Evolutionary conservation across 257 asterid genomes (phyloP), one percentile per base, ranked within the genome.

Genomic region (Salvia hispanica): DNA sequence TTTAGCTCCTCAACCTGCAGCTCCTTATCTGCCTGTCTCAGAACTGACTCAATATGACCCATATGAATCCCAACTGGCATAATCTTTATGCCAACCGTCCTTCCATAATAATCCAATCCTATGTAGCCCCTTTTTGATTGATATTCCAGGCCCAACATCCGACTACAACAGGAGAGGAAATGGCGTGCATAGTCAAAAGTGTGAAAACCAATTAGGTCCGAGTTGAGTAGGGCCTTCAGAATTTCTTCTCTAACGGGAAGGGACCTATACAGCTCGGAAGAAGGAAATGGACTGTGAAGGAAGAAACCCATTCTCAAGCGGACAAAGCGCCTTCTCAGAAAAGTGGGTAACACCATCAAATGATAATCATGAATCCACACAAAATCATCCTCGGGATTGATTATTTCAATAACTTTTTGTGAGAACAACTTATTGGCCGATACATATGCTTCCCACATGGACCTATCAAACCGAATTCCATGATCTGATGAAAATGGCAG

Each of bases 1-100:
- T 78, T 85, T 58, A 91, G 80, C 82, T 86, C 92, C 69, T 82
- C 89, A 58, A 79, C 87, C 65, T 69, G 85, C 54, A 76, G 80
- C 77, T 88, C 96, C 74, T 86, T 86, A 72, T 83, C 86, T 5
- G 88, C 82, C 76, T 88, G 84, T 71, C 77, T 82, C 81, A 86
- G 79, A 67, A 81, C 84, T 14, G 97, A 88, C 79, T 91, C 97
- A 57, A 88, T 90, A 74, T 86, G 95, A 33, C 91, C 92, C 95
- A 86, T 83, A 72, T 91, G 95, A 80, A 91, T 82, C 60, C 97
- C 97, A 61, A 91, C 95, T 2, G 97, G 97, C 97, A 91, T 91
- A 56, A 91, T 91, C 80, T 91, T 91, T 72, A 91, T 88, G 51
- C 96, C 96, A 3, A 91, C 95, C 10, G 97, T 91, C 77, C 97